Evolutionary conservation across 2,329 filamentous ascomycete genomes (phyloP), one percentile per base, ranked within the genome.

Genomic region (Colletotrichum liaoningense): DNA sequence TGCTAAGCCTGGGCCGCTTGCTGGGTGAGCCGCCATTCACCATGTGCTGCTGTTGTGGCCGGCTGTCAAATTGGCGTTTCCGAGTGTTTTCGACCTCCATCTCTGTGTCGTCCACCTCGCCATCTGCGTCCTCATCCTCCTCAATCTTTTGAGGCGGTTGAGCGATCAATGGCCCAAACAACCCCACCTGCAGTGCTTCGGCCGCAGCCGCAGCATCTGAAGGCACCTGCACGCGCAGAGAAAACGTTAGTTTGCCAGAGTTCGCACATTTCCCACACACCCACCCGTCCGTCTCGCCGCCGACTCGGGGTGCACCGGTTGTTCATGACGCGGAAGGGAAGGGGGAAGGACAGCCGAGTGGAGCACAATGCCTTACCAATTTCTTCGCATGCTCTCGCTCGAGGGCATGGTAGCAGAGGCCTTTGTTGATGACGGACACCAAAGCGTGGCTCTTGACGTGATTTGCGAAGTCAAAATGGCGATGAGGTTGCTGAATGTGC

Each of bases 381-480:
- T 83, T 83, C 68, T 83, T 82, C 77, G 84, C 83, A 80, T 85
- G 86, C 74, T 91, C 86, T 77, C 90, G 85, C 80, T 92, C 89
- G 67, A 90, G 85, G 60, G 87, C 88, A 79, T 89, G 85, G 82
- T 91, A 92, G 77, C 90, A 81, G 64, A 93, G 86, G 71, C 91
- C 91, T 82, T 89, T 89, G 82, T 92, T 92, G 76, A 93, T 82
- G 75, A 91, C 84, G 72, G 87, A 87, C 71, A 93, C 89, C 79
- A 93, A 85, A 77, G 90, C 90, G 83, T 92, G 90, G 77, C 87
- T 88, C 81, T 91, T 88, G 81, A 93, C 90, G 83, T 92, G 87
- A 79, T 87, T 88, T 80, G 91, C 91, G 82, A 92, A 93, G 74
- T 88, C 85, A 75, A 93, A 89, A 74, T 91, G 85, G 78, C 87